phyloP scores from a whole-genome alignment of 2,329 filamentous ascomycete species.

The Xylaria sp. region DNA sequence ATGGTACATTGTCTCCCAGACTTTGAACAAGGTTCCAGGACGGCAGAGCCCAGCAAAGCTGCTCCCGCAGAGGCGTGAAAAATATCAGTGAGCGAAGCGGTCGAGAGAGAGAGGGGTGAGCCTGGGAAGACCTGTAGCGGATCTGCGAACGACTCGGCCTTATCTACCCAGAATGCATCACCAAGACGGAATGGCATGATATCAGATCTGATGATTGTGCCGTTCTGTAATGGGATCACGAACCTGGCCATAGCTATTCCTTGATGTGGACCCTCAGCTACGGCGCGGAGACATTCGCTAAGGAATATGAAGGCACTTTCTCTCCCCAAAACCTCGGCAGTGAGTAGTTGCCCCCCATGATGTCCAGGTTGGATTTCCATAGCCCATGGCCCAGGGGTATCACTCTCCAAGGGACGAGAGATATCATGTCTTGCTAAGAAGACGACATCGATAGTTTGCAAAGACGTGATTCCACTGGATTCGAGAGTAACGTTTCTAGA shows the following conservation, averaged over 20 bases:
- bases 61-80: conserved; percentile 34
- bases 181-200: conserved; percentile 35
- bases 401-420: background rate
- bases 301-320: conserved; percentile 29
- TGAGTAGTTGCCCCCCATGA: background rate
- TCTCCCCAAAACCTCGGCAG: conserved; percentile 24
- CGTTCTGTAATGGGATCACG: conserved; percentile 31
- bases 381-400: background rate
- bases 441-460: conserved; percentile 31
- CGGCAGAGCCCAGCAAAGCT: conserved; percentile 23
- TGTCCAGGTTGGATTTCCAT: background rate
- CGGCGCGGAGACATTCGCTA: conserved; percentile 28
- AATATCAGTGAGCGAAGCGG: conserved; percentile 26
- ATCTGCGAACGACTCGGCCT: conserved; percentile 29
- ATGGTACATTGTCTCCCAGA: background rate
- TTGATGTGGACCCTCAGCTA: background rate
- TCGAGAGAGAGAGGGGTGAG: conserved; percentile 10
- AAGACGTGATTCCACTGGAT: conserved; percentile 13
- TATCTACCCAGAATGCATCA: conserved; percentile 30
- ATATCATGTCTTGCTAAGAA: conserved; percentile 19
- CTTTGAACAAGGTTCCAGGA: background rate
- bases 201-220: conserved; percentile 34
- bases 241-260: conserved; percentile 28
- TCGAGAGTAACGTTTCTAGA: conserved; percentile 5
- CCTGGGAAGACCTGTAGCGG: conserved; percentile 32